A percentile compares a stretch with the other conserved stretches of the same genome.
Conservation (phyloP, 805 yeast genomes). For the Zygoascus ofunaensis region DNA sequence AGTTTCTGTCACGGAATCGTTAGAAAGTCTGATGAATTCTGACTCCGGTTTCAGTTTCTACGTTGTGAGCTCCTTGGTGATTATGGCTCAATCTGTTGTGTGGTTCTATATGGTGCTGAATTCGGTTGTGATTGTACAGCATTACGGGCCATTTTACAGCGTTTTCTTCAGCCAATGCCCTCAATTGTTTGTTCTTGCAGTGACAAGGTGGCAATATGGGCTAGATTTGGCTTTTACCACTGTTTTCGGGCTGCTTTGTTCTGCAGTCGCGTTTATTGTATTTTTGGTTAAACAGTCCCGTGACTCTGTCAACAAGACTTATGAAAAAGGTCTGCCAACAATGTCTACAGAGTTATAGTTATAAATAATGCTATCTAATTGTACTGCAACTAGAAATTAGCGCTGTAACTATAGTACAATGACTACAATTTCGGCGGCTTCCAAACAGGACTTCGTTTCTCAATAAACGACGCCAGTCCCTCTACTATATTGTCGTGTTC, state of each 20-base stretch:
- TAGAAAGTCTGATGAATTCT: too few species aligned
- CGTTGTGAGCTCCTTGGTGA: not conserved
- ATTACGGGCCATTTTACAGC: not conserved
- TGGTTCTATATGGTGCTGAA: not conserved
- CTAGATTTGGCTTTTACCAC: too few species aligned
- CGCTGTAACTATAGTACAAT: not conserved
- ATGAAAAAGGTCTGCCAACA: too few species aligned
- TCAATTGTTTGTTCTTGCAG: not conserved
- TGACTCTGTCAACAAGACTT: too few species aligned
- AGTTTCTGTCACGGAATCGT: not conserved
- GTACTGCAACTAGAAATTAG: not conserved
- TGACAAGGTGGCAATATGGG: not conserved
- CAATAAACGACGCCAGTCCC: conserved; percentile 19
- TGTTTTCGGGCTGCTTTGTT: not conserved
- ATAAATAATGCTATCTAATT: not conserved
- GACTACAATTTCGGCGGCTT: conserved; percentile 12
- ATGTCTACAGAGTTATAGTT: not conserved
- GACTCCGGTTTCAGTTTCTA: not conserved
- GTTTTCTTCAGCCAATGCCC: not conserved
- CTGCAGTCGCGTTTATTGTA: not conserved
- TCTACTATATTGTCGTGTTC: conserved; percentile 15
- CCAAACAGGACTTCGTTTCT: conserved; percentile 22
- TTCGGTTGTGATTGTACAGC: not conserved
- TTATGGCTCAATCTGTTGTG: not conserved
- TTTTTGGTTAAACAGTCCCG: not conserved